Base-by-base conservation (phyloP, 75 land plant species). In the Chamaecyparis obtusa region DNA sequence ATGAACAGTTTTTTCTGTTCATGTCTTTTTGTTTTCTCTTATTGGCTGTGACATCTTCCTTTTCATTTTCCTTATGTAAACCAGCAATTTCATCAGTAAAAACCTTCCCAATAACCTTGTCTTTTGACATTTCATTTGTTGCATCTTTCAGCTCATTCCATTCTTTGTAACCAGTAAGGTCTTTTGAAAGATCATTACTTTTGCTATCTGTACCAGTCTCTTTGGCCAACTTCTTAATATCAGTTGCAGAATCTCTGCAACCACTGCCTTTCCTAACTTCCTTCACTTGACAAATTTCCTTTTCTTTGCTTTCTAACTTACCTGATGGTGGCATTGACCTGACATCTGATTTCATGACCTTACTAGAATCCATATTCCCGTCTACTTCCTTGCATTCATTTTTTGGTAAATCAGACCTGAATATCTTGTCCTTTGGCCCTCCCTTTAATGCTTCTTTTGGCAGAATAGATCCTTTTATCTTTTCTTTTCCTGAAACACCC, bases 11-110 rank as follows among this genome's bases (percentile, higher is more conserved):
- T 41, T 77, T 77, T 84, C 79, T 60, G 51, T 89, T 89, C 85
- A 80, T 88, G 83, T 81, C 91, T 83, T 90, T 88, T 71, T 67
- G 30, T 74, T 90, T 93, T 81, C 76, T 87, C 60, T 90, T 88
- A 16, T 48, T 85, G 8, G 36, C 64, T 84, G 80, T 48, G 0
- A 79, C 75, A 21, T 77, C 86, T 36, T 90, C 89, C 82, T 89
- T 87, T 24, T 44, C 86, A 39, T 32, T 14, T 85, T 87, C 82
- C 17, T 69, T 48, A 35, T 85, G 85, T 54, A 44, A 24, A 15
- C 72, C 60, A 36, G 90, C 87, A 57, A 86, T 85, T 51, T 87
- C 88, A 75, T 49, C 85, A 6, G 87, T 36, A 32, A 75, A 19
- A 13, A 27, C 67, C 84, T 88, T 88, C 83, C 88, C 88, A 46